Percentiles rank a stretch among this genome's conserved stretches.
Conservation (phyloP, 495 filamentous ascomycete genomes). For the Podospora anserina region DNA sequence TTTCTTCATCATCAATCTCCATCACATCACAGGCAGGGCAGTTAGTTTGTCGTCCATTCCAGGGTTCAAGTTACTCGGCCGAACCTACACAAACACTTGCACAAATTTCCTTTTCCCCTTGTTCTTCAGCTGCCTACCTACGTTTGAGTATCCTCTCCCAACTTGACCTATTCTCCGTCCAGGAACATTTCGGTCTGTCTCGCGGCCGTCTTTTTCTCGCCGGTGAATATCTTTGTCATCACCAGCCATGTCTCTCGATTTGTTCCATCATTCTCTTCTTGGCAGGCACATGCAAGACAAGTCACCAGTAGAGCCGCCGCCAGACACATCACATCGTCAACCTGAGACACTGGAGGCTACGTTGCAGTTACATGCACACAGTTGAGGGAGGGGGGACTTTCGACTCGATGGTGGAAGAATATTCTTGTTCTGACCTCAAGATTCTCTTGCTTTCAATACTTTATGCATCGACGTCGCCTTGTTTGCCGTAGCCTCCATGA, state of each 20-base stretch:
- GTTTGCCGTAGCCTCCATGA: too few relatives aligned
- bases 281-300: not conserved
- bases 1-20: not conserved
- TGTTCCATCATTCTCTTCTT: not conserved
- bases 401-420: not conserved
- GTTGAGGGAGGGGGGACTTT: not conserved
- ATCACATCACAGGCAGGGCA: not conserved
- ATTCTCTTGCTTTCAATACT: not conserved
- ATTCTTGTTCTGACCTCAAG: not conserved
- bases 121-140: not conserved
- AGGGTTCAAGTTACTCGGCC: constrained; percentile 1
- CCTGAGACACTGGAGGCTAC: not conserved
- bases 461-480: too few relatives aligned
- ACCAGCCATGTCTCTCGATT: not conserved
- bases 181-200: constrained; percentile 4
- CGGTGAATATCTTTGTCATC: not conserved
- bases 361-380: constrained; percentile 1
- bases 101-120: not conserved
- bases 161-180: not conserved
- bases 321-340: not conserved
- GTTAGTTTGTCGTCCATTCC: not conserved
- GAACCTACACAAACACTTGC: not conserved
- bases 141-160: not conserved
- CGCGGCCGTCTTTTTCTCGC: not conserved
- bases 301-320: not conserved